Evolutionary conservation across 352 stramenopile species (phyloP).

Genomic region (Phytophthora pinifolia): DNA sequence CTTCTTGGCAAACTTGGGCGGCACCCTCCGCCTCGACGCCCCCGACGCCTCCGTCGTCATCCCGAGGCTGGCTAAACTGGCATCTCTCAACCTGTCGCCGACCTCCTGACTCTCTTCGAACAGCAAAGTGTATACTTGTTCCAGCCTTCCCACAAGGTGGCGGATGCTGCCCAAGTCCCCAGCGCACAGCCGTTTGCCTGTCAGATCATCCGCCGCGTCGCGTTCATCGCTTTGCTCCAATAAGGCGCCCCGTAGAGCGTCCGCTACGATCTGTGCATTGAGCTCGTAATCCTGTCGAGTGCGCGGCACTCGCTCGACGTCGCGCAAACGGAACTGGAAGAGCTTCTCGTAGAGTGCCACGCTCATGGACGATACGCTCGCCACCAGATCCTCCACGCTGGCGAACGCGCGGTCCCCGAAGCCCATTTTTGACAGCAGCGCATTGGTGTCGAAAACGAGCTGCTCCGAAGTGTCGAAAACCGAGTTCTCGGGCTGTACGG

Average conservation of each 20-base stretch:
- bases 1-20: conserved; percentile 27
- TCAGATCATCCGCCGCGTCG: conserved; percentile 45
- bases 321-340: conserved; percentile 82
- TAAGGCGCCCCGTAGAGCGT: conserved; percentile 67
- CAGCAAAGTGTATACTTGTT: conserved; percentile 58
- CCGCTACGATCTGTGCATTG: conserved; percentile 87
- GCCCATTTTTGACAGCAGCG: conserved; percentile 70
- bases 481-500: conserved; percentile 11
- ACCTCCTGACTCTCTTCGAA: conserved; percentile 41
- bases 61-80: conserved; percentile 26
- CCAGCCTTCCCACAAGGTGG: conserved; percentile 54
- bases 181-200: conserved; percentile 48
- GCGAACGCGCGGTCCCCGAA: conserved; percentile 84
- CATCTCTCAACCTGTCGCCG: conserved; percentile 19
- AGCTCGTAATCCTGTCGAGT: conserved; percentile 75
- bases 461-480: conserved; percentile 10
- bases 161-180: conserved; percentile 56
- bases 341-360: conserved; percentile 91
- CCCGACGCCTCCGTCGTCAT: not conserved
- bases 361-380: conserved; percentile 90
- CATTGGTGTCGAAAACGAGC: conserved; percentile 60
- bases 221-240: conserved; percentile 54
- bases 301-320: conserved; percentile 63
- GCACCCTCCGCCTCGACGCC: conserved; percentile 4
- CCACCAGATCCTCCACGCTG: conserved; percentile 72